Percentiles rank a stretch among this genome's conserved stretches.
These are phyloP conservation scores for Suhomyces guaymorum DNA, from an alignment of 1,139 yeast species.

Conservation along the genomic window DNA sequence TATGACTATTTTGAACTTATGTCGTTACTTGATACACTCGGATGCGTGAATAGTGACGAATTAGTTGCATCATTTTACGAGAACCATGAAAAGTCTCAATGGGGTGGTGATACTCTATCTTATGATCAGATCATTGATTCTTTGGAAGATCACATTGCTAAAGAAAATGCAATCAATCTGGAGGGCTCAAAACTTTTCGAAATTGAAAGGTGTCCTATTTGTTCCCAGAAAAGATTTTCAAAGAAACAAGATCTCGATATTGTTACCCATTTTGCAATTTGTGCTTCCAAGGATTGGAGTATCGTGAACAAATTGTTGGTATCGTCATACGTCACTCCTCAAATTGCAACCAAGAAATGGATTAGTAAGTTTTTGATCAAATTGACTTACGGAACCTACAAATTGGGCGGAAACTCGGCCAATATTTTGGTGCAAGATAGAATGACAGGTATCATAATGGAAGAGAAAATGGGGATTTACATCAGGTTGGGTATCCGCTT, in stretches of 20 bases:
- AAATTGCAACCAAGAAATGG: conserved; percentile 87
- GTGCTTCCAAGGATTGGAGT: conserved; percentile 79
- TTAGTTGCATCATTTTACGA: conserved; percentile 49
- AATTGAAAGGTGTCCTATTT: conserved; percentile 74
- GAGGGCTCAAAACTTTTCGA: conserved; percentile 44
- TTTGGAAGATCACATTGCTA: conserved; percentile 39
- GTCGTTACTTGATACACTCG: conserved; percentile 61
- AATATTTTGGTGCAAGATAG: conserved; percentile 93
- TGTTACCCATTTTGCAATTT: conserved; percentile 82
- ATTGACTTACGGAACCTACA: conserved; percentile 84
- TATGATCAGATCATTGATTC: conserved; percentile 60
- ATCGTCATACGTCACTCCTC: conserved; percentile 75
- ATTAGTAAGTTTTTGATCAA: conserved; percentile 79
- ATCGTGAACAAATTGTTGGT: conserved; percentile 64
- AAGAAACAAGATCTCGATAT: conserved; percentile 64
- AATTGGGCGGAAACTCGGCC: conserved; percentile 88
- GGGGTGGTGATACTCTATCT: conserved; percentile 59
- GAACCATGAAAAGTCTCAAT: conserved; percentile 41
- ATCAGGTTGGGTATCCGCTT: conserved; percentile 85
- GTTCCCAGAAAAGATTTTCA: conserved; percentile 61
- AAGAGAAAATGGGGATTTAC: conserved; percentile 89
- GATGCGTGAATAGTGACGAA: conserved; percentile 55
- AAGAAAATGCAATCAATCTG: conserved; percentile 19
- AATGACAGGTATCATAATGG: conserved; percentile 79
- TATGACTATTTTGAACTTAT: conserved; percentile 58